phyloP scores from a whole-genome alignment of 352 stramenopile species.

The Phytophthora syringae region DNA sequence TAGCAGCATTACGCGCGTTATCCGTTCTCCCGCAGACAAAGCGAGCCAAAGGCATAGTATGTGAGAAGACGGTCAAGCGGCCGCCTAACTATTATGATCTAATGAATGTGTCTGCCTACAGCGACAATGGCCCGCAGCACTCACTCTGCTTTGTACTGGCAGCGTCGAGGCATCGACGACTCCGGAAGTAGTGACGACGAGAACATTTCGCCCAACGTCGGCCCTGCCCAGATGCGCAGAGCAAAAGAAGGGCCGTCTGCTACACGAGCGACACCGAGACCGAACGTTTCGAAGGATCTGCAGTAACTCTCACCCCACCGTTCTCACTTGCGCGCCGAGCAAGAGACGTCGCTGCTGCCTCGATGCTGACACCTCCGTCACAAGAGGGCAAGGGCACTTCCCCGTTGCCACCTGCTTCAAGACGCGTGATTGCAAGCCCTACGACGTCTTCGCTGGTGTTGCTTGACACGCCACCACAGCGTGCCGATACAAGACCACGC shows the following conservation, averaged over 20 bases:
- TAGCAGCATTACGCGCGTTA: no score
- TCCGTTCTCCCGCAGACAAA: no score
- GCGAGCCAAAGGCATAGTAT: no score
- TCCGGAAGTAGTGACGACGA: not conserved
- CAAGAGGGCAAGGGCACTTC: not conserved
- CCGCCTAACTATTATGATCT: constrained; percentile 2
- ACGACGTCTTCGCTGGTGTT: constrained; percentile 2
- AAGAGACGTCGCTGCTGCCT: not conserved
- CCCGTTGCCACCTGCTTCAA: not conserved
- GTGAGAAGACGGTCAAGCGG: no score
- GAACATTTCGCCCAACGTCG: not conserved
- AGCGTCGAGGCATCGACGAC: not conserved
- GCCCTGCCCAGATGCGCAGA: not conserved
- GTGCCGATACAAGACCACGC: not conserved
- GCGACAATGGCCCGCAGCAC: not conserved
- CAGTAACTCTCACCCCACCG: not conserved
- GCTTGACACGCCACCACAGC: not conserved
- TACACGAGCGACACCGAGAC: not conserved
- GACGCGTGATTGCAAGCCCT: not conserved
- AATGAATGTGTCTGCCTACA: constrained; percentile 1
- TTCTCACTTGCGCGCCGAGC: not conserved
- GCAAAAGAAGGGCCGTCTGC: not conserved
- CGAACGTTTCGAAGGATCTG: not conserved
- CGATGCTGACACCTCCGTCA: not conserved
- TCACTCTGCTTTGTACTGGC: not conserved